Conservation (phyloP, 2,329 filamentous ascomycete species). For the Fusarium acutatum region DNA sequence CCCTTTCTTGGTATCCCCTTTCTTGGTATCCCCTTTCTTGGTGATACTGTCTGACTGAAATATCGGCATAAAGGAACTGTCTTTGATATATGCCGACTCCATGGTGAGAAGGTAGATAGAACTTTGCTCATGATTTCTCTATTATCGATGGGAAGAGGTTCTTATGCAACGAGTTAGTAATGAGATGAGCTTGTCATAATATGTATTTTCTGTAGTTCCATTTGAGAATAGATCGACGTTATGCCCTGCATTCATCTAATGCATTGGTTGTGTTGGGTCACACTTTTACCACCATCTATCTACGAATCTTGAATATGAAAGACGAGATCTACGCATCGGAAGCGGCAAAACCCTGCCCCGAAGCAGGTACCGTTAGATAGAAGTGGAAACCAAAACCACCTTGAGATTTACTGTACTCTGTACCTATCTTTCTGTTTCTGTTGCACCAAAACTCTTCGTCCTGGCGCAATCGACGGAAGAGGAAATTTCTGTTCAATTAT, state of each 20-base stretch:
- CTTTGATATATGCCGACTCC: conserved; percentile 28
- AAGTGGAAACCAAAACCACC: neutral
- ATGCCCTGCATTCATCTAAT: conserved; percentile 14
- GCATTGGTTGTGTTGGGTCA: neutral
- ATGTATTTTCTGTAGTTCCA: neutral
- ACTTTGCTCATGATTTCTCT: conserved; percentile 19
- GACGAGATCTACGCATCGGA: conserved; percentile 15
- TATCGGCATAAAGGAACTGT: neutral
- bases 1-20: neutral
- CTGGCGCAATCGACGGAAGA: conserved; percentile 14
- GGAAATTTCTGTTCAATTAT: conserved; percentile 3
- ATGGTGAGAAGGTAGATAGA: conserved; percentile 4
- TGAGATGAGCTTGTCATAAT: neutral
- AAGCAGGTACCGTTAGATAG: conserved; percentile 11
- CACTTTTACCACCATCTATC: neutral
- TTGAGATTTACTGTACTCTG: too few relatives aligned
- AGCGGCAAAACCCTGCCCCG: conserved; percentile 40
- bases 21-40: neutral
- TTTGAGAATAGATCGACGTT: conserved; percentile 10
- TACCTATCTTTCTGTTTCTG: neutral
- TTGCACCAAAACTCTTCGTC: conserved; percentile 30
- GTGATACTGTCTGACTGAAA: neutral
- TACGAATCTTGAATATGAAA: neutral
- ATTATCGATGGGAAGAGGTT: neutral
- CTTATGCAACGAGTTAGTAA: neutral